Conservation (phyloP, 192 early-diverging fungal species). For the Mortierella antarctica region DNA sequence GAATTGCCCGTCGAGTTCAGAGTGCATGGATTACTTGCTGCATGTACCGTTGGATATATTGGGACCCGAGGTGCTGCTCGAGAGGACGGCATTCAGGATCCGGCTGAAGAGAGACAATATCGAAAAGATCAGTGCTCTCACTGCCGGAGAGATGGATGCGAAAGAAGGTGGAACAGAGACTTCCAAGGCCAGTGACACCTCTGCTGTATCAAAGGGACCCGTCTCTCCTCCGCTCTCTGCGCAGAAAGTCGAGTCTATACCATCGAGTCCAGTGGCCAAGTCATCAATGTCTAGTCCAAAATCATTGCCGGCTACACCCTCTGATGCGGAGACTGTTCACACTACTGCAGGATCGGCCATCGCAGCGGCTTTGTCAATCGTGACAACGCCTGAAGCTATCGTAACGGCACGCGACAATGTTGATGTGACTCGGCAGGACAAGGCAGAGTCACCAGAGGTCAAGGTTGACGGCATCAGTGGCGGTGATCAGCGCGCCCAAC, state of each 20-base stretch:
- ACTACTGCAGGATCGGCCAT: no score
- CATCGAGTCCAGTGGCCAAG: no score
- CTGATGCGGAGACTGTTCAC: no score
- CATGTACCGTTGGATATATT: conserved; percentile 79
- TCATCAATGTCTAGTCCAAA: no score
- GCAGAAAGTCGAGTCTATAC: not conserved
- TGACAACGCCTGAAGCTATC: no score
- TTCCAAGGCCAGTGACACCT: not conserved
- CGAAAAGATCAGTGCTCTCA: conserved; percentile 20
- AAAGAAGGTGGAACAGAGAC: conserved; percentile 1
- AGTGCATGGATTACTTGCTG: conserved; percentile 79
- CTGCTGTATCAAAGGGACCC: not conserved
- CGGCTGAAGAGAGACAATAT: conserved; percentile 57
- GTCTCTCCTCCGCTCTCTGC: not conserved
- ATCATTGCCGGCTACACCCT: no score
- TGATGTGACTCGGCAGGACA: no score
- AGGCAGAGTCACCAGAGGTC: no score
- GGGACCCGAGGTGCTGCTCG: conserved; percentile 75
- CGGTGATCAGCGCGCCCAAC: no score
- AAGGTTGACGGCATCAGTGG: no score
- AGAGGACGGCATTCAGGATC: conserved; percentile 71
- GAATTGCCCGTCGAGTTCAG: conserved; percentile 78
- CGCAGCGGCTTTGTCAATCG: no score
- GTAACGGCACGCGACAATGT: no score
- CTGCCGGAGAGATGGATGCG: conserved; percentile 32